Evolutionary conservation across 176 grass and related monocot species (phyloP), one percentile per base, ranked within the genome.

Genomic region (Themeda triandra): DNA sequence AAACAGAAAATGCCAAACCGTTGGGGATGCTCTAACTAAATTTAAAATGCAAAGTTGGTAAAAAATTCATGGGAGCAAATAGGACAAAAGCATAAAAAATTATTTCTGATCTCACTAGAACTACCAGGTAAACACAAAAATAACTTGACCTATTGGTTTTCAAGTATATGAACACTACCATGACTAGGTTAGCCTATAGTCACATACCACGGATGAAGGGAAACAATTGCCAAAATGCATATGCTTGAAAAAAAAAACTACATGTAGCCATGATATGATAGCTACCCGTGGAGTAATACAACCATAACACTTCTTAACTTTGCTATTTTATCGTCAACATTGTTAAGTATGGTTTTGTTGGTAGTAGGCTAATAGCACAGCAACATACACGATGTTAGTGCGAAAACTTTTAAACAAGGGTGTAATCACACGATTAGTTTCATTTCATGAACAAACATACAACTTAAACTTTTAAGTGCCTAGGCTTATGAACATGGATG

Each of bases 241-340:
- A n/a, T 32, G 82, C 68, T 69, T 33, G 32, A 33, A 33, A 33
- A 33, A 33, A 33, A 33, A 33, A 33, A 33, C 32, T 33, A 76
- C 25, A 69, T 81, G 13, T 15, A 79, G 6, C 42, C 21, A 64
- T 14, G 19, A 32, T 49, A 72, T 64, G 10, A n/a, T 40, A 73
- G 25, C 41, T 65, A 88, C 78, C n/a, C 13, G 24, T 73, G 25
- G 23, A 62, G 39, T 25, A 65, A 53, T 49, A 72, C 19, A 63
- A 41, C 63, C 46, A 63, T 48, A 67, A 30, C 44, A 40, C 27
- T 65, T 60, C 56, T 82, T 29, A 13, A 69, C 21, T 51, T 30
- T 76, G 24, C 5, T 45, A 67, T 64, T 19, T 49, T 63, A 77
- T 64, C 48, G 42, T 83, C 80, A 83, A 83, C 86, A 77, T 23